Evolutionary conservation across 2,329 filamentous ascomycete species (phyloP).

Genomic region (Fonsecaea pedrosoi): DNA sequence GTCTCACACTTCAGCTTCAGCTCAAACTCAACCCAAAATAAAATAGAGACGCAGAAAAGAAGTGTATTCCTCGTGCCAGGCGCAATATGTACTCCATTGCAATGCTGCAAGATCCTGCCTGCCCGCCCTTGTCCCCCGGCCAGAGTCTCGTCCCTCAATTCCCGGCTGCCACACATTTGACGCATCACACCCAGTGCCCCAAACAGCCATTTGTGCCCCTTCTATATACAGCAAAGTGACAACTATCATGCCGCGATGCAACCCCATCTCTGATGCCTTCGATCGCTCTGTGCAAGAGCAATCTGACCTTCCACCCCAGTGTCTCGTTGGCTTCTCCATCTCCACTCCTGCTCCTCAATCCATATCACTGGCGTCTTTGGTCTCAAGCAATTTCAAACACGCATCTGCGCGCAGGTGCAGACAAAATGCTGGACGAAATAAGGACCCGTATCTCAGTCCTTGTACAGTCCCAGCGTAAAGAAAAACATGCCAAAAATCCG

Average conservation of each 20-base stretch:
- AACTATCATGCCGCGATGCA: background rate
- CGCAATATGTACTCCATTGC: slow-evolving; percentile 22
- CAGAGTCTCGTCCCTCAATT: background rate
- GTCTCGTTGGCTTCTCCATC: background rate
- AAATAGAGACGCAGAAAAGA: slow-evolving; percentile 2
- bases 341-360: background rate
- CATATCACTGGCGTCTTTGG: background rate
- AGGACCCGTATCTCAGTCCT: background rate
- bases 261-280: background rate
- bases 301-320: background rate
- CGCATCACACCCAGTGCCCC: background rate
- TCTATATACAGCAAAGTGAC: slow-evolving; percentile 6
- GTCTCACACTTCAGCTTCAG: background rate
- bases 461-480: background rate
- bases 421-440: slow-evolving; percentile 1
- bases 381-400: background rate
- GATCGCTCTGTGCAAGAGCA: background rate
- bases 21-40: no score
- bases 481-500: background rate
- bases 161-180: background rate
- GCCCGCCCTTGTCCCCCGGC: background rate
- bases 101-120: slow-evolving; percentile 9
- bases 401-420: slow-evolving; percentile 2
- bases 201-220: background rate
- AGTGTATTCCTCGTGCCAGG: slow-evolving; percentile 14